Conservation (phyloP, 768 basidiomycete genomes). For the Tubosaeta brunneosetosa region DNA sequence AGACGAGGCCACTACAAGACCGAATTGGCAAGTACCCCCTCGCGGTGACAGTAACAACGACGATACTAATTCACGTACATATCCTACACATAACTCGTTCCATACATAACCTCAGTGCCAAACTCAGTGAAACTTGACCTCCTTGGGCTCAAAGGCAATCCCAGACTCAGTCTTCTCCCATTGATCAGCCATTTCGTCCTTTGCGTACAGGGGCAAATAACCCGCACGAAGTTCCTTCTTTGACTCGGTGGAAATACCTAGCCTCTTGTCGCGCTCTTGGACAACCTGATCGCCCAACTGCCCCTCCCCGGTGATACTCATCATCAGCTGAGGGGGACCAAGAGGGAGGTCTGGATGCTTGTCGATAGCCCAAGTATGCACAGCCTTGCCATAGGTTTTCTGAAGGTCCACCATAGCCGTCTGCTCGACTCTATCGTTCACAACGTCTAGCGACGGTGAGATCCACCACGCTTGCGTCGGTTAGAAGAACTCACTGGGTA, state of each 20-base stretch:
- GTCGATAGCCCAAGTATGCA: slow-evolving; percentile 38
- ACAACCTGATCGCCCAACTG: slow-evolving; percentile 32
- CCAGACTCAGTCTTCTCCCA: slow-evolving; percentile 35
- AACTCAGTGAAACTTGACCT: slow-evolving; percentile 17
- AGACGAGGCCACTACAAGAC: slow-evolving; percentile 1
- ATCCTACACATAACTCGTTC: not conserved
- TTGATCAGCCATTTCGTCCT: slow-evolving; percentile 33
- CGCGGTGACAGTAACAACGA: too few relatives aligned
- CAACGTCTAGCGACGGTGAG: slow-evolving; percentile 13
- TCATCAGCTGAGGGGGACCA: slow-evolving; percentile 46
- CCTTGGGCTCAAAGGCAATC: slow-evolving; percentile 30
- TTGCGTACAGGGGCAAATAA: slow-evolving; percentile 39
- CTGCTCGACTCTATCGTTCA: slow-evolving; percentile 35
- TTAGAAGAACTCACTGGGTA: slow-evolving; percentile 19
- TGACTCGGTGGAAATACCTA: slow-evolving; percentile 30
- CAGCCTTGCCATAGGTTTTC: slow-evolving; percentile 44
- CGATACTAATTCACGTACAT: too few relatives aligned
- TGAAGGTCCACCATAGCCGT: slow-evolving; percentile 42
- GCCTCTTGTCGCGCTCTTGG: slow-evolving; percentile 29
- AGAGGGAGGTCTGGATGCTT: slow-evolving; percentile 38
- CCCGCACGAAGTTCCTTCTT: slow-evolving; percentile 33
- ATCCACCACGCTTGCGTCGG: not conserved
- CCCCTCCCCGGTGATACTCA: slow-evolving; percentile 37
- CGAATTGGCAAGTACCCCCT: slow-evolving; percentile 7
- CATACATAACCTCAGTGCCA: not conserved